Base-by-base conservation (phyloP, 139 green algal species). In the Prasinococcaceae sp. region DNA sequence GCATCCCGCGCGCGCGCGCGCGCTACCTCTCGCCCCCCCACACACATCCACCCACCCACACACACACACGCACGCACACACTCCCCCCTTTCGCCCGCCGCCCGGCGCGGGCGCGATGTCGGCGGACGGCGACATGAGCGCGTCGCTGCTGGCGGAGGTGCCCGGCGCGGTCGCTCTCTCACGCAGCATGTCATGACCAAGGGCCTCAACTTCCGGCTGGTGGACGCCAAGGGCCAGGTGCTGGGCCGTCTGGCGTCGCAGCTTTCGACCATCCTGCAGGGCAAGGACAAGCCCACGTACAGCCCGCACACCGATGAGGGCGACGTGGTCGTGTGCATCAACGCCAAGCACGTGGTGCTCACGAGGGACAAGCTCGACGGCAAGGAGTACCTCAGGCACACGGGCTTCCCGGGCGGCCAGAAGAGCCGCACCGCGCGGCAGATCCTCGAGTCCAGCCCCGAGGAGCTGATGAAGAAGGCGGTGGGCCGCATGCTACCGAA, bases 211-310 rank as follows among this genome's bases (percentile, higher is more conserved):
- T n/a, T n/a, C n/a, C n/a, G n/a, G n/a, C n/a, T n/a, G n/a, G n/a
- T n/a, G n/a, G n/a, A n/a, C n/a, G n/a, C n/a, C n/a, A n/a, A n/a
- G n/a, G n/a, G n/a, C 32, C 42, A 69, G 53, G 53, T 64, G 6
- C 22, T 64, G 28, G 55, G 60, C 17, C 37, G 61, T 4, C 32
- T 69, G 37, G 54, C 61, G 12, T 47, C 61, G 22, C 53, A 58
- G 47, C 50, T 69, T 10, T 35, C 67, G 20, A 12, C 47, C 33
- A 28, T 73, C 9, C 47, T 79, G 6, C 53, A 67, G 58, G 71
- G 71, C 17, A 79, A 79, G 43, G 71, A 79, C 58, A 77, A 78
- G 55, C 71, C 71, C 25, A 79, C 70, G 32, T 79, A 78, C 46
- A 23, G 54, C 12, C 71, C 69, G 5, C 30, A 50, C 12, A 29